These are phyloP conservation scores for Solanum stenotomum DNA, from an alignment of 257 asterid species.

Conservation along the genomic window DNA sequence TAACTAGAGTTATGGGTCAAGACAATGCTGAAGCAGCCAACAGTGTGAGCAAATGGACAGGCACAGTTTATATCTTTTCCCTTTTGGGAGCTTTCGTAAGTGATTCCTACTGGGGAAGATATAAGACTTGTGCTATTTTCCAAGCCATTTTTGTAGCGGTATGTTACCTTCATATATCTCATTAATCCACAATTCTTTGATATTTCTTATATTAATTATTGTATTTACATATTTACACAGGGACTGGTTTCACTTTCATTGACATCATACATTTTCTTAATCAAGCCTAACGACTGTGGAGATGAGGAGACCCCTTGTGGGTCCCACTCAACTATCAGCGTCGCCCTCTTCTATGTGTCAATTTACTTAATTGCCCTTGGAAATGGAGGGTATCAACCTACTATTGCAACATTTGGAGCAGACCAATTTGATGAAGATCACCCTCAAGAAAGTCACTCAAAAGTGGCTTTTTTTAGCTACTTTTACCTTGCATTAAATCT, in stretches of 20 bases:
- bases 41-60: conserved; percentile 90
- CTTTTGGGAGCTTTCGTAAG: conserved; percentile 93
- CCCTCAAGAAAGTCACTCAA: conserved; percentile 61
- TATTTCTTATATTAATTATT: neutral
- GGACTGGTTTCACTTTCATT: conserved; percentile 65
- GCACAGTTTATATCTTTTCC: conserved; percentile 83
- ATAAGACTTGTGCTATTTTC: conserved; percentile 78
- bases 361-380: conserved; percentile 86
- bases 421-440: conserved; percentile 89
- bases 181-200: neutral
- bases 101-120: conserved; percentile 94
- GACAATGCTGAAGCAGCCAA: conserved; percentile 96
- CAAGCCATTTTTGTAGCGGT: conserved; percentile 73
- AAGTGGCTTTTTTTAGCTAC: conserved; percentile 83
- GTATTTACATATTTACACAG: conserved; percentile 16
- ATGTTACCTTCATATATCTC: conserved; percentile 8
- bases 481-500: conserved; percentile 78
- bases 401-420: conserved; percentile 83
- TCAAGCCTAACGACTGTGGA: conserved; percentile 73
- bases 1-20: conserved; percentile 81
- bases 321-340: conserved; percentile 40
- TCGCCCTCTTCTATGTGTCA: conserved; percentile 51
- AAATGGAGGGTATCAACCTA: conserved; percentile 90
- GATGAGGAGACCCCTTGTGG: conserved; percentile 38
- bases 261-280: conserved; percentile 49